A percentile compares a stretch with the other conserved stretches of the same genome.
These are phyloP conservation scores for Penicillium chermesinum DNA, from an alignment of 495 filamentous ascomycete genomes.

Conservation along the genomic window DNA sequence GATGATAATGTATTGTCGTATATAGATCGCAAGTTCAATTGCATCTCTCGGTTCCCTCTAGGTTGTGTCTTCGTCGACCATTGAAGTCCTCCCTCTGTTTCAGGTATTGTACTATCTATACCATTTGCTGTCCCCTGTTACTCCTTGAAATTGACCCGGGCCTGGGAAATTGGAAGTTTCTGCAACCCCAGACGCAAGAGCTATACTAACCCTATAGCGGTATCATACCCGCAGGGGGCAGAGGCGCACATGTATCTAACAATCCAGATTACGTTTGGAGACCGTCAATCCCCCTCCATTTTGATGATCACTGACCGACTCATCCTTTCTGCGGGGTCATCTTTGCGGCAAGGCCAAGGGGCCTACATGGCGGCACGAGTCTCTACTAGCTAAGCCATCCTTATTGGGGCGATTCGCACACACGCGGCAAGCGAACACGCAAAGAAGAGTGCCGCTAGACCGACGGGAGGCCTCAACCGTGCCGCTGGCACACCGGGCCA, in stretches of 20 bases:
- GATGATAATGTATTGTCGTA: too few species aligned
- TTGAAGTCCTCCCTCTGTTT: neutral
- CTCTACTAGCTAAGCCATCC: neutral
- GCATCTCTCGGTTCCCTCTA: too few species aligned
- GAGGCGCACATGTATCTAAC: neutral
- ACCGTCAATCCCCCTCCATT: neutral
- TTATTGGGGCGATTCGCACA: conserved; percentile 11
- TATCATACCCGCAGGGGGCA: neutral
- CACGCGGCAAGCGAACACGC: conserved; percentile 7
- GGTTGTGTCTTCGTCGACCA: neutral
- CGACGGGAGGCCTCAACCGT: neutral
- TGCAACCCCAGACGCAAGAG: too few species aligned
- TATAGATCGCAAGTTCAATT: too few species aligned
- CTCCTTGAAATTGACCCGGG: too few species aligned
- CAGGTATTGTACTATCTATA: neutral
- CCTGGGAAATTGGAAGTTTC: too few species aligned
- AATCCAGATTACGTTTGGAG: conserved; percentile 3
- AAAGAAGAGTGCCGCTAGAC: conserved; percentile 1
- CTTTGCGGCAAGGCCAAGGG: conserved; percentile 16
- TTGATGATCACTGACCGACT: conserved; percentile 8
- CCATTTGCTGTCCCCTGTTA: too few species aligned
- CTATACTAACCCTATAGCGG: neutral
- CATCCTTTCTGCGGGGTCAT: conserved; percentile 25
- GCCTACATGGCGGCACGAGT: conserved; percentile 19
- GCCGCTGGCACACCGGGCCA: neutral